Evolutionary conservation across 2,329 filamentous ascomycete genomes (phyloP).

Genomic region (Rutstroemia sp.): DNA sequence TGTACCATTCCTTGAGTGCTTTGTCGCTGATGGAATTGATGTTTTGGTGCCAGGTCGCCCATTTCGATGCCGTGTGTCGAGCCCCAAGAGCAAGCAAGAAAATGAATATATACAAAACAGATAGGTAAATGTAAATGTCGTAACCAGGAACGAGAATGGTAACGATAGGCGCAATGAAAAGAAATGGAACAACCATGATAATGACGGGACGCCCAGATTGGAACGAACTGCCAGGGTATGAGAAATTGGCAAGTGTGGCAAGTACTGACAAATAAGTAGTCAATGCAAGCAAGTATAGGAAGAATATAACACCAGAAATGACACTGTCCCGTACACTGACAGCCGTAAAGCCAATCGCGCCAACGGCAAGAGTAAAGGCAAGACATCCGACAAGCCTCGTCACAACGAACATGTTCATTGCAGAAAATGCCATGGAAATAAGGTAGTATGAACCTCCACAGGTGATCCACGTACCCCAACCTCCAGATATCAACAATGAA

Average conservation of each 20-base stretch:
- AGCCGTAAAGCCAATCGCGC: constrained; percentile 40
- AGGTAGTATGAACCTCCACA: constrained; percentile 58
- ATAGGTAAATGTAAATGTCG: constrained; percentile 49
- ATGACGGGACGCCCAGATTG: constrained; percentile 40
- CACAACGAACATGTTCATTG: constrained; percentile 35
- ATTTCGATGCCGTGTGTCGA: constrained; percentile 45
- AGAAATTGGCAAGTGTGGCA: constrained; percentile 40
- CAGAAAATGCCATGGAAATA: constrained; percentile 42
- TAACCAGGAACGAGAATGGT: constrained; percentile 42
- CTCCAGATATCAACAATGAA: constrained; percentile 49
- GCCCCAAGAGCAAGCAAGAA: constrained; percentile 42
- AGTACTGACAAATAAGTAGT: constrained; percentile 51
- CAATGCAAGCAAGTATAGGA: constrained; percentile 49
- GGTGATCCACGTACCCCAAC: constrained; percentile 55
- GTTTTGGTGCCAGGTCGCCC: constrained; percentile 50
- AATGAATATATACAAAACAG: constrained; percentile 46
- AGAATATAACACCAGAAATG: constrained; percentile 46
- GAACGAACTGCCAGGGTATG: constrained; percentile 46
- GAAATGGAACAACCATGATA: constrained; percentile 45
- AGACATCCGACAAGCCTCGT: constrained; percentile 41
- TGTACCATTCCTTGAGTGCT: constrained; percentile 39
- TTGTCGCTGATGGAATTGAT: constrained; percentile 42
- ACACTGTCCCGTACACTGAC: constrained; percentile 38
- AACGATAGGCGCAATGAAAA: constrained; percentile 50
- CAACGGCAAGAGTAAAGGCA: constrained; percentile 30